These are phyloP conservation scores for Alnus glutinosa DNA, from an alignment of 306 rosid species.

Conservation along the genomic window DNA sequence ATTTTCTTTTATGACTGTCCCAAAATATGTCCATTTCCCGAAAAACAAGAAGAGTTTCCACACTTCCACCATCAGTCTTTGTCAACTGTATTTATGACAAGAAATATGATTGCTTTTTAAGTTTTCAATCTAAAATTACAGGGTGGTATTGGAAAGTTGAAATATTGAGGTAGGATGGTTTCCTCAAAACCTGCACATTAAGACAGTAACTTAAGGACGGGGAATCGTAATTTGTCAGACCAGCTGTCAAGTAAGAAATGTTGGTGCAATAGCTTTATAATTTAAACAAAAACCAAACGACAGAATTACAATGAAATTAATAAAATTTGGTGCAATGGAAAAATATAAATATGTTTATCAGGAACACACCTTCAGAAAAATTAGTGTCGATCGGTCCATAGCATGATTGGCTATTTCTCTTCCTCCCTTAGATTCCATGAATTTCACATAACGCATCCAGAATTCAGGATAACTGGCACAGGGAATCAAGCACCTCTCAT, in stretches of 20 bases:
- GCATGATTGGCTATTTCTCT: slow-evolving; percentile 85
- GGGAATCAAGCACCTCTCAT: slow-evolving; percentile 88
- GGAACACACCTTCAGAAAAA: slow-evolving; percentile 64
- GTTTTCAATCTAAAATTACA: not conserved
- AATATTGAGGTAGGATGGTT: not conserved
- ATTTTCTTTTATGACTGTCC: not conserved
- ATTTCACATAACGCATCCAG: slow-evolving; percentile 92
- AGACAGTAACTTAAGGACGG: not conserved
- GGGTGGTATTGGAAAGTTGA: not conserved
- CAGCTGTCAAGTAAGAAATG: not conserved
- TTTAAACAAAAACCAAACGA: not conserved
- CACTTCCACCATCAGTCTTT: not conserved
- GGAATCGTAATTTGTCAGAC: not conserved
- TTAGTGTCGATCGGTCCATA: slow-evolving; percentile 79
- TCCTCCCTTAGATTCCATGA: slow-evolving; percentile 89
- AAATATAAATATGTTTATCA: not conserved
- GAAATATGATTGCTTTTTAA: not conserved
- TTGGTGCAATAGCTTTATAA: not conserved
- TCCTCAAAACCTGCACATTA: not conserved
- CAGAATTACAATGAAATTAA: not conserved
- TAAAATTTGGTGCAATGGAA: not conserved
- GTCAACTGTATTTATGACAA: not conserved
- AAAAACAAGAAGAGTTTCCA: not conserved
- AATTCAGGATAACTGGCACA: slow-evolving; percentile 92
- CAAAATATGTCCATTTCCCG: not conserved